Conservation (phyloP, 1,284 basidiomycete species). For the Microbotryum scabiosae region DNA sequence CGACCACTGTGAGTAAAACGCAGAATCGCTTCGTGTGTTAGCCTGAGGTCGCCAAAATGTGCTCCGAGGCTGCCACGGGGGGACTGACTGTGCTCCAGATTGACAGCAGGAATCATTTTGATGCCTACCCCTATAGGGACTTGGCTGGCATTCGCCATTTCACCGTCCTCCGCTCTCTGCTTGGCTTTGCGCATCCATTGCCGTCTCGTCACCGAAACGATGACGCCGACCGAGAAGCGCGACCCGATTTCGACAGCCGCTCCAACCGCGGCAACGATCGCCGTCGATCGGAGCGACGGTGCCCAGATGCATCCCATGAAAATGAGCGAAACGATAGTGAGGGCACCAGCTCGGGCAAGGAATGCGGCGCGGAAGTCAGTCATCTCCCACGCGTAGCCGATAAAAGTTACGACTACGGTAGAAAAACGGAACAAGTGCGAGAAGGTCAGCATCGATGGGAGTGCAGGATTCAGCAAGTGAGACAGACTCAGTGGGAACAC, state of each 20-base stretch:
- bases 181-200: neutral
- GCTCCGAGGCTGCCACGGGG: too few species aligned
- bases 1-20: neutral
- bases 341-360: neutral
- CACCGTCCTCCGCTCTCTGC: neutral
- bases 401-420: neutral
- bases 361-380: neutral
- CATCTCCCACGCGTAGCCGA: neutral
- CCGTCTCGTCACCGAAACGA: neutral
- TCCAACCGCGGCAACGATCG: neutral
- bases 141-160: neutral
- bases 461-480: too few species aligned
- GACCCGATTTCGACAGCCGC: neutral
- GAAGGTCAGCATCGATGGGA: too few species aligned
- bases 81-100: neutral
- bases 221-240: slow-evolving; percentile 1
- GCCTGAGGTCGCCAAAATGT: too few species aligned
- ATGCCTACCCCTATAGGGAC: neutral
- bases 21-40: too few species aligned
- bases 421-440: too few species aligned
- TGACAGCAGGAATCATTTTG: neutral
- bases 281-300: neutral
- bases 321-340: neutral
- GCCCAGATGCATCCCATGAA: slow-evolving; percentile 1
- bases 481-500: too few species aligned